These are phyloP conservation scores for Paramecium biaurelia DNA, from an alignment of 73 alveolate species.

Conservation along the genomic window DNA sequence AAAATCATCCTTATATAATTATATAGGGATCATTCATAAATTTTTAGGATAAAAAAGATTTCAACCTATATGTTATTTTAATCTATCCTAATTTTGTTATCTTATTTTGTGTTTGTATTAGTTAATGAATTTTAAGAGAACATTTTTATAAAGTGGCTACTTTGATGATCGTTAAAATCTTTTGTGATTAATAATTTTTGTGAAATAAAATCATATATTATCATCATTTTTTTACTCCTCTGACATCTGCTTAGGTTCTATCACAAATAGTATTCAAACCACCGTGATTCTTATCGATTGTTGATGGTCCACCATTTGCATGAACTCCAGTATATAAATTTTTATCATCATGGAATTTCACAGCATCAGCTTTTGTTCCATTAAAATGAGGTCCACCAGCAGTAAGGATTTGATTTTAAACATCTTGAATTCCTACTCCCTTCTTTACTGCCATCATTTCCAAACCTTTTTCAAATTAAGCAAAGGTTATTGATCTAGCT, in stretches of 20 bases:
- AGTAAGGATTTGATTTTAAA: constrained; percentile 66
- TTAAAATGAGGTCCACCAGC: constrained; percentile 88
- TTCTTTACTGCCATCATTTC: constrained; percentile 86
- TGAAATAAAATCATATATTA: background rate
- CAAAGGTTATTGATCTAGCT: constrained; percentile 80
- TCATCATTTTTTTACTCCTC: constrained; percentile 68
- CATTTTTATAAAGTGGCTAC: background rate
- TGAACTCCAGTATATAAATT: constrained; percentile 87
- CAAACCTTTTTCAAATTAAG: constrained; percentile 81
- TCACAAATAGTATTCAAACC: constrained; percentile 52
- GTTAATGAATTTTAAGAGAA: background rate
- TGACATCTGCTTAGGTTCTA: constrained; percentile 65
- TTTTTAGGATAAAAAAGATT: background rate
- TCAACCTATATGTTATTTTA: background rate
- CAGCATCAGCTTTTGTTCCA: constrained; percentile 94
- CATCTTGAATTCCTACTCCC: constrained; percentile 72
- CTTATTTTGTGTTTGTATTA: too few relatives aligned
- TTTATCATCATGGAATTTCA: constrained; percentile 95
- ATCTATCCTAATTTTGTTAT: background rate
- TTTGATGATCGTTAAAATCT: background rate
- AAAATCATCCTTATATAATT: too few relatives aligned
- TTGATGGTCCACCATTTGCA: constrained; percentile 83
- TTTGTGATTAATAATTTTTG: background rate
- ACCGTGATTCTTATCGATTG: constrained; percentile 52
- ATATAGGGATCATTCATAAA: background rate